Base-by-base conservation (phyloP, 148 eudicot species). In the Linanthus parryae region DNA sequence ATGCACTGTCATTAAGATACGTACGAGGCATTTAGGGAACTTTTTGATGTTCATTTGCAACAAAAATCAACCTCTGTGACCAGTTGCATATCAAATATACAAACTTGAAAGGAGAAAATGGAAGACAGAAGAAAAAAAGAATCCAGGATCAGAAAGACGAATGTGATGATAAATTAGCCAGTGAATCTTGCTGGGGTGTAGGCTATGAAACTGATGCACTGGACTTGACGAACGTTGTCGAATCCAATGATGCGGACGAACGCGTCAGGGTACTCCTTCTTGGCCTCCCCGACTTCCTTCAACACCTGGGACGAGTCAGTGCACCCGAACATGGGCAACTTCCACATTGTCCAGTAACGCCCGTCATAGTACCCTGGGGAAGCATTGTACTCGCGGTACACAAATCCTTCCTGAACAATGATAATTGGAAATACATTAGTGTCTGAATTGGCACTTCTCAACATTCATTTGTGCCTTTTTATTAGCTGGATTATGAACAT, bases 261-360 rank as follows among this genome's bases (percentile, higher is more conserved):
- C 41, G 80, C 65, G 0, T 54, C 5, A 0, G 82, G 82, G 88
- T 81, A 76, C n/a, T 58, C 73, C 63, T 65, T 72, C 50, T 42
- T 48, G 79, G 42, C 41, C 56, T 80, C 84, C 9, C 50, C 70
- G 0, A 84, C 27, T 73, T 77, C 94, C n/a, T 37, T 42, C 13
- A 73, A 3, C 16, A 84, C 87, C 31, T 78, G 87, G 10, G 50
- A 0, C 0, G 80, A 41, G 62, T 80, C 87, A 0, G 77, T 84
- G 87, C 84, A 75, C 0, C 94, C 87, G 50, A 52, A 84, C 87
- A 84, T 78, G 64, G 87, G 94, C 36, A 81, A 55, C 80, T 88
- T 88, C 96, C 96, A 88, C 96, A 88, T 88, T 0, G 86, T 76
- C 91, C 95, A 87, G 79, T 83, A 78, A 0, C 95, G 71, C 0